Percentiles rank a stretch among this genome's conserved stretches.
Conservation (phyloP, 192 early-diverging fungal genomes). For the Spizellomyces punctatus region DNA sequence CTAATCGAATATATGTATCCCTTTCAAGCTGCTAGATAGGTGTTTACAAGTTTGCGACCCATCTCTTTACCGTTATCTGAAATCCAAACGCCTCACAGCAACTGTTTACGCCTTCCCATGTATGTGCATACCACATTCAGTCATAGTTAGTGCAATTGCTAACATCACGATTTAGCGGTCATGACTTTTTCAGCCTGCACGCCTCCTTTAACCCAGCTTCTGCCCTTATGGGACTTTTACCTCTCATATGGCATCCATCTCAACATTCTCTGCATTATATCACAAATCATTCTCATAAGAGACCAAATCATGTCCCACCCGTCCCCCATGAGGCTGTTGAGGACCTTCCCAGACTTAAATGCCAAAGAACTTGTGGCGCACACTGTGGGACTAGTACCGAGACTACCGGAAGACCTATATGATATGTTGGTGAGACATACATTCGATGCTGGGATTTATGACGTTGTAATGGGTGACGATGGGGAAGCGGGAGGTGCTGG, state of each 20-base stretch:
- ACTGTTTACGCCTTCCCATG: constrained; percentile 89
- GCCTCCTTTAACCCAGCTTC: constrained; percentile 79
- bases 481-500: no score
- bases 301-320: constrained; percentile 69
- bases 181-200: constrained; percentile 90
- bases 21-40: constrained; percentile 73
- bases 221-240: constrained; percentile 91
- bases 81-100: constrained; percentile 69
- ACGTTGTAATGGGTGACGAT: constrained; percentile 22
- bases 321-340: constrained; percentile 72
- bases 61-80: constrained; percentile 69
- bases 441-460: constrained; percentile 63
- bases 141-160: not conserved
- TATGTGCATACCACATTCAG: constrained; percentile 43
- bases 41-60: constrained; percentile 79
- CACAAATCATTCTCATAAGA: constrained; percentile 78
- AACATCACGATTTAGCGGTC: constrained; percentile 56
- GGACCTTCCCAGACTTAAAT: constrained; percentile 69
- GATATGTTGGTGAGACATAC: constrained; percentile 76
- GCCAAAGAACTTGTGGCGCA: constrained; percentile 60
- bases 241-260: constrained; percentile 91
- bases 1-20: not conserved
- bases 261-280: constrained; percentile 88
- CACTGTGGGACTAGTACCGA: constrained; percentile 57
- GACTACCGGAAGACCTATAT: constrained; percentile 72